Conservation (phyloP, 768 basidiomycete genomes). For the Chalciporus pseudorubinellus region DNA sequence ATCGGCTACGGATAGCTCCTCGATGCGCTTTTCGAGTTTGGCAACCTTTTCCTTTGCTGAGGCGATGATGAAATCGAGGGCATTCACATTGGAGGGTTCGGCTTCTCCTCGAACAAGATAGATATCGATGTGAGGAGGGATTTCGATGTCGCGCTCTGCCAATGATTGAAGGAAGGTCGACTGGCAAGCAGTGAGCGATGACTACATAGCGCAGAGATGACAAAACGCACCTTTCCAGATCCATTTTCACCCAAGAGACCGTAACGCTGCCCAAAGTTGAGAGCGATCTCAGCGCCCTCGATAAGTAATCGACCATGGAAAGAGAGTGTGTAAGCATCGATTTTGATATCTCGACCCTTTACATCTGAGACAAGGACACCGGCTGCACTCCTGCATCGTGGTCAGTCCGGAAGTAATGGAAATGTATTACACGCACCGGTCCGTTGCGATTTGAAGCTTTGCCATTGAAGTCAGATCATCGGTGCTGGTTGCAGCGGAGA, state of each 20-base stretch:
- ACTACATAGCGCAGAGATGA: constrained; percentile 5
- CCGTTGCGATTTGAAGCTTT: constrained; percentile 85
- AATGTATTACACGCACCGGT: constrained; percentile 53
- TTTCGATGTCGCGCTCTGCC: constrained; percentile 91
- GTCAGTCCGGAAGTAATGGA: constrained; percentile 1
- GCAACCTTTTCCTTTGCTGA: constrained; percentile 94
- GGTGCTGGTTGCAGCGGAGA: constrained; percentile 74
- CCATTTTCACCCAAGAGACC: constrained; percentile 97
- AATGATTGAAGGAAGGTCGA: constrained; percentile 96
- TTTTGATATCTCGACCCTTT: constrained; percentile 96
- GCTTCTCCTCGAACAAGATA: constrained; percentile 96
- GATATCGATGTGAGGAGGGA: constrained; percentile 94
- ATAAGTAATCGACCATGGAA: constrained; percentile 92
- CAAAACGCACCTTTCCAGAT: constrained; percentile 83
- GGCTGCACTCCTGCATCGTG: constrained; percentile 65
- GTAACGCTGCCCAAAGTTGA: constrained; percentile 91
- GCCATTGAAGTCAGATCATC: constrained; percentile 87
- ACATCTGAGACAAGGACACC: constrained; percentile 92
- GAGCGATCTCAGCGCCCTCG: constrained; percentile 61
- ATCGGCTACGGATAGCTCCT: constrained; percentile 89
- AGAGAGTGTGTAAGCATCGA: constrained; percentile 91
- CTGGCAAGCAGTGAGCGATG: constrained; percentile 37
- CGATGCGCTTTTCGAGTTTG: constrained; percentile 87
- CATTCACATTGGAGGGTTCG: constrained; percentile 92
- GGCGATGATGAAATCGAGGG: constrained; percentile 94